Evolutionary conservation across 1,139 yeast species (phyloP).

Genomic region (Candida buenavistaensis): DNA sequence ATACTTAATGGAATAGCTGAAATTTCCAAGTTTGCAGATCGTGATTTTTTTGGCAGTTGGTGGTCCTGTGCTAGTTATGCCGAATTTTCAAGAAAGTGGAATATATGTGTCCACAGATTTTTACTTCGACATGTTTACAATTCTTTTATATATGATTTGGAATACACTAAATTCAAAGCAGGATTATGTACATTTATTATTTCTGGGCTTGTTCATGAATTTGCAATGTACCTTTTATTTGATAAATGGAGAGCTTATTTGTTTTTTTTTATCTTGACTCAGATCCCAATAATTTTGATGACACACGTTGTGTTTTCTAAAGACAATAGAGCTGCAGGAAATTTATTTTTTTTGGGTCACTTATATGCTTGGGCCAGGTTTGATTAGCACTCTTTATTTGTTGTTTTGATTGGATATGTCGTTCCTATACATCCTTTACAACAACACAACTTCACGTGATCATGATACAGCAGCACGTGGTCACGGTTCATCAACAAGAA

Average conservation of each 20-base stretch:
- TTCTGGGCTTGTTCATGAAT: constrained; percentile 82
- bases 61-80: constrained; percentile 97
- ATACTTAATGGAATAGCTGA: constrained; percentile 89
- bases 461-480: too few species aligned
- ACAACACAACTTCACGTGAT: too few species aligned
- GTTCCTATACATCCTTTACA: too few species aligned
- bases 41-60: constrained; percentile 95
- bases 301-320: too few species aligned
- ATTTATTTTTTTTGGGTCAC: constrained; percentile 90
- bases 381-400: constrained; percentile 81
- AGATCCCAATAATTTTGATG: constrained; percentile 46
- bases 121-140: constrained; percentile 91
- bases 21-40: constrained; percentile 78
- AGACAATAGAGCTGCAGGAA: constrained; percentile 64
- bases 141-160: constrained; percentile 76
- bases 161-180: constrained; percentile 65
- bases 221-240: constrained; percentile 89
- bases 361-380: constrained; percentile 84
- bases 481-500: too few species aligned
- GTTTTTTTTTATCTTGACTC: constrained; percentile 78
- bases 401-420: constrained; percentile 68
- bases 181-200: constrained; percentile 78
- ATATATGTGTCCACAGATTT: constrained; percentile 90
- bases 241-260: constrained; percentile 78
- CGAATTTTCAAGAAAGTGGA: constrained; percentile 93